A percentile compares a stretch with the other conserved stretches of the same genome.
phyloP scores from a whole-genome alignment of 1,284 basidiomycete genomes.

The Moesziomyces aphidis region DNA sequence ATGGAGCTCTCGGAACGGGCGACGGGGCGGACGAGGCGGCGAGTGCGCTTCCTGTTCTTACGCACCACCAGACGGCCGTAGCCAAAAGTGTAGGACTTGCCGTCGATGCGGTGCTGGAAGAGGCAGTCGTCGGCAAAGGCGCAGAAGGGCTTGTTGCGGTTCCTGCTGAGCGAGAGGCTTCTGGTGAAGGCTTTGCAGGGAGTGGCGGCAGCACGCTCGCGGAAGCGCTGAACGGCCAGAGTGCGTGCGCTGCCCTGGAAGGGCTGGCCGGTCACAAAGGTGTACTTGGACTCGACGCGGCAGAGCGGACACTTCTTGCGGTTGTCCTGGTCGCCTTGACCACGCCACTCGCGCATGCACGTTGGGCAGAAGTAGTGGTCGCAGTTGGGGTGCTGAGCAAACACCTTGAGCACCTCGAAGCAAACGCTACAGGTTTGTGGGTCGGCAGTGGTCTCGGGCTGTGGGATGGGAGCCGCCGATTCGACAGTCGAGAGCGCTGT shows the following conservation, averaged over 20 bases:
- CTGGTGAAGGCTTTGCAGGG: conserved; percentile 43
- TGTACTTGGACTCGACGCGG: conserved; percentile 22
- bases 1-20: background rate
- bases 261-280: conserved; percentile 33
- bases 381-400: conserved; percentile 41
- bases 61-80: conserved; percentile 6
- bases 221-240: conserved; percentile 21
- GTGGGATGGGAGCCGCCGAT: background rate
- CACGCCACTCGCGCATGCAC: conserved; percentile 39
- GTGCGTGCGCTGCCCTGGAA: conserved; percentile 12
- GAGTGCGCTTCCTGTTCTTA: conserved; percentile 2
- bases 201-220: conserved; percentile 13
- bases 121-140: conserved; percentile 43
- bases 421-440: conserved; percentile 37
- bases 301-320: conserved; percentile 42
- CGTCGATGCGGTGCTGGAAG: conserved; percentile 33
- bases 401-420: conserved; percentile 38
- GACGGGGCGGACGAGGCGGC: conserved; percentile 4
- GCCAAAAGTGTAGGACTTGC: conserved; percentile 22
- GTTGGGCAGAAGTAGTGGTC: conserved; percentile 42
- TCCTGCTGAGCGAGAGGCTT: conserved; percentile 19
- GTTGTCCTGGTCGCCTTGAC: conserved; percentile 16
- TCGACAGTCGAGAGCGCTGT: too few species aligned
- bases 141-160: conserved; percentile 24
- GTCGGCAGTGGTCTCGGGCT: background rate